Evolutionary conservation across 1,284 basidiomycete genomes (phyloP), one percentile per base, ranked within the genome.

Genomic region (Phellopilus nigrolimitatus): DNA sequence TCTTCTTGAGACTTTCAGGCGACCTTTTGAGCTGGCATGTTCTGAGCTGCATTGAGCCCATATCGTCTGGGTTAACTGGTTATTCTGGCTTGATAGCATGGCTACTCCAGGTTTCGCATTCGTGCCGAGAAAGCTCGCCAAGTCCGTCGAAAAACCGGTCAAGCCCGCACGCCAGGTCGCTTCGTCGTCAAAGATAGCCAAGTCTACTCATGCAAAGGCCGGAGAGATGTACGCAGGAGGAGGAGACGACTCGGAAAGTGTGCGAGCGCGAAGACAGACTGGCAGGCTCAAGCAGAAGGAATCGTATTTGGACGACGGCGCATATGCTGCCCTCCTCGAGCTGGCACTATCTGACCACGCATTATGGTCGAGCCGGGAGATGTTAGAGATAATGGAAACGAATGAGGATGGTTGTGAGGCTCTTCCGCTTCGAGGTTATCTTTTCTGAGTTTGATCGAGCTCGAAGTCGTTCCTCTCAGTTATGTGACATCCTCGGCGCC

Each of bases 321-420:
- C 82, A 54, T 71, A 75, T 40, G 70, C 69, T 2, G 61, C 64
- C 3, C 66, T 85, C 19, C 55, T 84, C 25, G 68, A 67, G 13
- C 73, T 88, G 4, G 72, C 83, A 0, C 66, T 88, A n/a, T 83
- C 84, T 4, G 77, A 86, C 59, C 74, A 84, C 63, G 71, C 73
- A 5, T 61, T 87, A 4, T 87, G 81, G 82, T 60, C 64, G 1
- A 72, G 84, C 56, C 61, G 72, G 0, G 77, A 79, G 47, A 60
- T 87, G 10, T 68, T 79, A 13, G 65, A 71, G 44, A 71, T 66
- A 21, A 65, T 82, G 6, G 74, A 78, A 27, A 63, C 64, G 33
- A 65, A 68, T 13, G 65, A 64, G 1, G 70, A 74, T 31, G 73
- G 75, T 55, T 84, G 80, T 82, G 68, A 61, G 78, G 75, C 24